Conservation (phyloP, 2,329 filamentous ascomycete genomes). For the Alternaria dauci region DNA sequence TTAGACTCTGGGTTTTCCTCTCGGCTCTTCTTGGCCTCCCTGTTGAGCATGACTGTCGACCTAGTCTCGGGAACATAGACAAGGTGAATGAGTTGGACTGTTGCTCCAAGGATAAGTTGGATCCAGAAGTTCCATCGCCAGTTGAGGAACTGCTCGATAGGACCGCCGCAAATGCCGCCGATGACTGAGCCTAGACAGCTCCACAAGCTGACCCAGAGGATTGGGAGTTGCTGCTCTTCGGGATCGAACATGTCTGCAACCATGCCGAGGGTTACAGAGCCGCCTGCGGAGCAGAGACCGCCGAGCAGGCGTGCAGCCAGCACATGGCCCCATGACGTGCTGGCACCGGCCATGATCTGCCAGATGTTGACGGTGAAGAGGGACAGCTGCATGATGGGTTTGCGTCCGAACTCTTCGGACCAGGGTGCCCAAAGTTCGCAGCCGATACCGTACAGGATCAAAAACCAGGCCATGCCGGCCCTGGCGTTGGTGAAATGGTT, state of each 20-base stretch:
- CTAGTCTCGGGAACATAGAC: constrained; percentile 79
- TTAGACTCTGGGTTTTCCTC: constrained; percentile 55
- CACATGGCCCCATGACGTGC: constrained; percentile 68
- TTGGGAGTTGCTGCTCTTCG: constrained; percentile 72
- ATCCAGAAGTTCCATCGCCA: constrained; percentile 87
- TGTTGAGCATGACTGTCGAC: constrained; percentile 77
- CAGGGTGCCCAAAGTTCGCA: constrained; percentile 84
- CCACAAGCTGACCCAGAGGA: constrained; percentile 65
- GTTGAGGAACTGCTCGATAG: constrained; percentile 70
- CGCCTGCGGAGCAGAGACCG: constrained; percentile 63
- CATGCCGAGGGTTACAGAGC: constrained; percentile 70
- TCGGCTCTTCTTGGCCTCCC: constrained; percentile 77
- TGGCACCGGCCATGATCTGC: constrained; percentile 67
- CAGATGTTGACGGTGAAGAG: constrained; percentile 78
- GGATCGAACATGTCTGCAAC: constrained; percentile 69
- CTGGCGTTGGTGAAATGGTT: constrained; percentile 53
- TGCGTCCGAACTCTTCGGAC: constrained; percentile 82
- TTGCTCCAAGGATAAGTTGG: constrained; percentile 78
- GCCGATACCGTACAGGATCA: constrained; percentile 81
- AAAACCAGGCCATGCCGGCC: constrained; percentile 75
- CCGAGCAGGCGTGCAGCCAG: constrained; percentile 64
- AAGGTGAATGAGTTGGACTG: constrained; percentile 72
- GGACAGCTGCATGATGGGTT: constrained; percentile 75
- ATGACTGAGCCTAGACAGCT: constrained; percentile 73
- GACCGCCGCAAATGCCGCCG: constrained; percentile 81